These are phyloP conservation scores for Fraxinus sp. DNA, from an alignment of 305 asterid genomes.

Conservation along the genomic window DNA sequence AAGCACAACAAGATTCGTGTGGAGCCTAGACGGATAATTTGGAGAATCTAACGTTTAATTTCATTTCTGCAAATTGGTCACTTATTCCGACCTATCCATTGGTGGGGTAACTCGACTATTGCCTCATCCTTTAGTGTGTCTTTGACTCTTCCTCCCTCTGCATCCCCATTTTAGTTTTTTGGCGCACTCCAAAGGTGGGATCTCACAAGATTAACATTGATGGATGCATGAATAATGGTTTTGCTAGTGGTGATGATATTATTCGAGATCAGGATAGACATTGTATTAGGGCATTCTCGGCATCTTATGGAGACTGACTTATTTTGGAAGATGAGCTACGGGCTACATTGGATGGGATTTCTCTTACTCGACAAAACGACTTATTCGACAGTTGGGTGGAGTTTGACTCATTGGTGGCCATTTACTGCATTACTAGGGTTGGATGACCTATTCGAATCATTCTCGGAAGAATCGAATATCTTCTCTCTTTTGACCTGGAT, in stretches of 20 bases:
- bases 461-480: not conserved
- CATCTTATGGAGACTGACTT: not conserved
- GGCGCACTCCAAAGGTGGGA: not conserved
- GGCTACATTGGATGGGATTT: not conserved
- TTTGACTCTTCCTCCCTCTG: not conserved
- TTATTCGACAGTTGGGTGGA: not conserved
- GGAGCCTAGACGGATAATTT: not conserved
- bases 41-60: not conserved
- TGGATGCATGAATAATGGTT: not conserved
- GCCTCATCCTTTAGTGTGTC: not conserved
- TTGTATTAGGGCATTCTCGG: not conserved
- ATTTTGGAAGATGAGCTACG: not conserved
- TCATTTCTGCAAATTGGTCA: not conserved
- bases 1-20: not conserved
- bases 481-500: not conserved
- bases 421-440: not conserved
- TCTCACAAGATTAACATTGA: not conserved
- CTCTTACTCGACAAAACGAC: not conserved
- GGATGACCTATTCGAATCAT: not conserved
- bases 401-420: not conserved
- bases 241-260: not conserved
- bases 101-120: not conserved
- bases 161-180: not conserved
- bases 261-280: not conserved
- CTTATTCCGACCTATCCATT: not conserved